These are phyloP conservation scores for Rachicladosporium sp. DNA, from an alignment of 2,329 filamentous ascomycete genomes.

Conservation along the genomic window DNA sequence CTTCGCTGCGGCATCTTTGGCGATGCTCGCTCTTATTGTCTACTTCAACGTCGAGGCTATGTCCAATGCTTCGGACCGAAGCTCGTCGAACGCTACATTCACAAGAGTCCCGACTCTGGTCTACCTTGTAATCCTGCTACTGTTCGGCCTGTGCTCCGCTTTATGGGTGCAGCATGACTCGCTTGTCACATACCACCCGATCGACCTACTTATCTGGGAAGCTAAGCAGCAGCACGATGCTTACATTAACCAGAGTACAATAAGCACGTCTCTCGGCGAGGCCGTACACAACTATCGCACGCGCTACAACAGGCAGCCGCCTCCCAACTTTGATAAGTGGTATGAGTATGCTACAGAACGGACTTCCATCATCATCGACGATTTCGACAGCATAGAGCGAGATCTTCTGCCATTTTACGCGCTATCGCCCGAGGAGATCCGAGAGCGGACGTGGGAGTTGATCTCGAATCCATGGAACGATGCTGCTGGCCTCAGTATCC, in stretches of 20 bases:
- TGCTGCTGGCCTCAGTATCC: constrained; percentile 44
- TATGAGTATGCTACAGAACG: constrained; percentile 42
- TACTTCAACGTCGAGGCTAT: constrained; percentile 15
- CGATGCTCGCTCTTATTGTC: constrained; percentile 19
- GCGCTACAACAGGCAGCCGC: constrained; percentile 43
- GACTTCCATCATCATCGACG: constrained; percentile 44
- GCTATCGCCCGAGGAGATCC: constrained; percentile 38
- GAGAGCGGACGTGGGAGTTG: constrained; percentile 40
- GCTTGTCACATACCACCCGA: constrained; percentile 38
- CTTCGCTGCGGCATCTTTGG: constrained; percentile 12
- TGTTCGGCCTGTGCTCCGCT: constrained; percentile 31
- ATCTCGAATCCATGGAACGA: constrained; percentile 43
- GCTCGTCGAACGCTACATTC: constrained; percentile 5
- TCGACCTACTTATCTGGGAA: constrained; percentile 41
- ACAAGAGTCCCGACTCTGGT: constrained; percentile 18
- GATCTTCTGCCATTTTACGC: constrained; percentile 46
- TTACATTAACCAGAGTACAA: constrained; percentile 36
- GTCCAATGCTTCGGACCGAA: constrained; percentile 4
- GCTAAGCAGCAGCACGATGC: constrained; percentile 36
- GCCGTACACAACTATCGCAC: constrained; percentile 40
- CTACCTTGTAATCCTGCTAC: constrained; percentile 26
- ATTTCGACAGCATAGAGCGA: constrained; percentile 47
- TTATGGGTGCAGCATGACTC: constrained; percentile 30
- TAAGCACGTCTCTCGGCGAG: constrained; percentile 35
- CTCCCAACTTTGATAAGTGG: constrained; percentile 49